Conservation (phyloP, 1,139 yeast genomes). For the Kazachstania sp. region DNA sequence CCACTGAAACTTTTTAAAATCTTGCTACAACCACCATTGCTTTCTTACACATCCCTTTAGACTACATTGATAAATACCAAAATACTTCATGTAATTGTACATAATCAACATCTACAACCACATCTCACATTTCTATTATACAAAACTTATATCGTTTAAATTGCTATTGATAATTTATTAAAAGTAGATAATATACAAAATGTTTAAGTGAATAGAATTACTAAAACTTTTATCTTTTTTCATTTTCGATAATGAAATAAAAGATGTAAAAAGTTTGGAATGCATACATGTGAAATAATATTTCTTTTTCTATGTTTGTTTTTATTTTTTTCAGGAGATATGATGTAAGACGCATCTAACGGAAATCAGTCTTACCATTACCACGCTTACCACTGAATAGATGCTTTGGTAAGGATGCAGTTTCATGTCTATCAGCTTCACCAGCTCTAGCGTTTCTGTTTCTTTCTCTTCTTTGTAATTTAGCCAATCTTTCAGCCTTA, state of each 20-base stretch:
- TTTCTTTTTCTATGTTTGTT: neutral
- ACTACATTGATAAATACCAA: no score
- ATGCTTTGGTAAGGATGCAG: conserved; percentile 85
- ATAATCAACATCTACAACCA: no score
- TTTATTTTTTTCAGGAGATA: neutral
- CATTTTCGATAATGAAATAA: neutral
- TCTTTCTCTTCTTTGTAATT: conserved; percentile 88
- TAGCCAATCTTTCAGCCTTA: conserved; percentile 81
- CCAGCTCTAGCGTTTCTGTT: conserved; percentile 89
- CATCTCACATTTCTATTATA: no score
- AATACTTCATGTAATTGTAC: no score
- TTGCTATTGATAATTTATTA: conserved; percentile 1
- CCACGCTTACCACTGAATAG: conserved; percentile 95
- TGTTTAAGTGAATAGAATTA: neutral
- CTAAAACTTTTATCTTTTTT: neutral
- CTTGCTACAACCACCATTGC: no score
- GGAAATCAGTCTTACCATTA: conserved; percentile 70
- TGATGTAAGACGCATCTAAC: conserved; percentile 20
- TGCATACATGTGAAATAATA: no score
- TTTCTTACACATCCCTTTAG: no score
- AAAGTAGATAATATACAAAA: conserved; percentile 1
- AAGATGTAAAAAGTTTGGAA: no score
- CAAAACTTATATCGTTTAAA: no score
- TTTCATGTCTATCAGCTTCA: conserved; percentile 89
- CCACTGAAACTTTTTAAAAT: no score